phyloP scores from a whole-genome alignment of 768 basidiomycete species.

The Panaeolus papilionaceus region DNA sequence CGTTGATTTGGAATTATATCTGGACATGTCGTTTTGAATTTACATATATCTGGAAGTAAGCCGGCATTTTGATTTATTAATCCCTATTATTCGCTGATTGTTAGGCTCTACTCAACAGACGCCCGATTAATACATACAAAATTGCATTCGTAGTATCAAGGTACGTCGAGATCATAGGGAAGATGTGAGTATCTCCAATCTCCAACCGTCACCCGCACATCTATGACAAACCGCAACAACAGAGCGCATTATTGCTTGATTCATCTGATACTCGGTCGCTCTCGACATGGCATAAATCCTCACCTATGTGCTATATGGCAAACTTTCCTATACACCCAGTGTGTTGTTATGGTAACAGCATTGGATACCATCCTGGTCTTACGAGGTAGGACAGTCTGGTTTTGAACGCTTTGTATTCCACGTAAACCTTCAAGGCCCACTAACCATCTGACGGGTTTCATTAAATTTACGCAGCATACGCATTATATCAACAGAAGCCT shows the following conservation, averaged over 20 bases:
- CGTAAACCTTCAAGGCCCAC: too few species aligned
- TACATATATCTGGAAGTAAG: not conserved
- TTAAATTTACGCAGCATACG: not conserved
- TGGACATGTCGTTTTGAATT: not conserved
- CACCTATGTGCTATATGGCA: not conserved
- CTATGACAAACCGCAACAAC: not conserved
- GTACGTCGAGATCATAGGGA: not conserved
- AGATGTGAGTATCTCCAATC: not conserved
- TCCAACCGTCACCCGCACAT: too few species aligned
- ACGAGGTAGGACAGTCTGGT: not conserved
- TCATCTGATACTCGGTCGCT: not conserved
- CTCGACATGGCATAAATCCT: not conserved
- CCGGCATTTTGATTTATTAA: too few species aligned
- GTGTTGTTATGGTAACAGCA: not conserved
- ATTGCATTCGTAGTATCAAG: not conserved
- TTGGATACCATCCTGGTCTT: not conserved
- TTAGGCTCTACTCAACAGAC: not conserved
- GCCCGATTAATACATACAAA: not conserved
- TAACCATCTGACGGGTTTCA: not conserved
- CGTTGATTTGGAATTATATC: not conserved
- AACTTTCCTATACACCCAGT: not conserved
- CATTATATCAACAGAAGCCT: not conserved
- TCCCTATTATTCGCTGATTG: too few species aligned
- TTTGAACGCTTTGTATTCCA: too few species aligned
- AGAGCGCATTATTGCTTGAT: conserved; percentile 2